Evolutionary conservation across 257 asterid species (phyloP).

Genomic region (Solanum appendiculatum): DNA sequence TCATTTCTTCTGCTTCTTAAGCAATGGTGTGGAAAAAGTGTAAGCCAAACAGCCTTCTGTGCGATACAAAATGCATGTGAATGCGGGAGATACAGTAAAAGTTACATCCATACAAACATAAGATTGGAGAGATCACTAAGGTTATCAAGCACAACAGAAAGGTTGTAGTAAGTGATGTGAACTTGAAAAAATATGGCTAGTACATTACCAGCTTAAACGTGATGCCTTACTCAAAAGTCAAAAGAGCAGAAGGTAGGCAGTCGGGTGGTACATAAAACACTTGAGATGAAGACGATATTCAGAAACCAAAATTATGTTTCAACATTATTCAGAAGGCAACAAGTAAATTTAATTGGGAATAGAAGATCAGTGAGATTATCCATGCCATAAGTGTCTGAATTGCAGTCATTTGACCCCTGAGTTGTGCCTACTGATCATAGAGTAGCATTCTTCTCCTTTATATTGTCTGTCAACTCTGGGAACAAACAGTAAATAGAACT

Average conservation of each 20-base stretch:
- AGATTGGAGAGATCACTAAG: slow-evolving; percentile 61
- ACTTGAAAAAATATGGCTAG: slow-evolving; percentile 32
- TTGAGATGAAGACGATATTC: background rate
- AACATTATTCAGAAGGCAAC: background rate
- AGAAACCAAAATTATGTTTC: background rate
- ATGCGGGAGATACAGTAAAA: slow-evolving; percentile 78
- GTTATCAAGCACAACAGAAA: slow-evolving; percentile 65
- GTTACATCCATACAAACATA: slow-evolving; percentile 83
- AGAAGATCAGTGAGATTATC: background rate
- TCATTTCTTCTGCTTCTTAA: slow-evolving; percentile 37
- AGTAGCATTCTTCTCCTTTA: background rate
- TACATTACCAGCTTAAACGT: background rate
- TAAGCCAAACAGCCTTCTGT: slow-evolving; percentile 83
- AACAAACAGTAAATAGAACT: background rate
- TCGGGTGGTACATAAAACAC: background rate
- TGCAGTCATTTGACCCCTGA: background rate
- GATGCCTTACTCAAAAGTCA: background rate
- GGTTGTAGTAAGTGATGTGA: slow-evolving; percentile 52
- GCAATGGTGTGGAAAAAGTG: slow-evolving; percentile 86
- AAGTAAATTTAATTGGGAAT: background rate
- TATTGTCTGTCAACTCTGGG: background rate
- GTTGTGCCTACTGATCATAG: background rate
- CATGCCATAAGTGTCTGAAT: background rate
- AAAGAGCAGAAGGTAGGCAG: background rate
- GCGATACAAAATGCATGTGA: slow-evolving; percentile 79